Percentiles rank a stretch among this genome's conserved stretches.
These are phyloP conservation scores for Claviceps sorghi DNA, from an alignment of 2,329 filamentous ascomycete species.

Conservation along the genomic window DNA sequence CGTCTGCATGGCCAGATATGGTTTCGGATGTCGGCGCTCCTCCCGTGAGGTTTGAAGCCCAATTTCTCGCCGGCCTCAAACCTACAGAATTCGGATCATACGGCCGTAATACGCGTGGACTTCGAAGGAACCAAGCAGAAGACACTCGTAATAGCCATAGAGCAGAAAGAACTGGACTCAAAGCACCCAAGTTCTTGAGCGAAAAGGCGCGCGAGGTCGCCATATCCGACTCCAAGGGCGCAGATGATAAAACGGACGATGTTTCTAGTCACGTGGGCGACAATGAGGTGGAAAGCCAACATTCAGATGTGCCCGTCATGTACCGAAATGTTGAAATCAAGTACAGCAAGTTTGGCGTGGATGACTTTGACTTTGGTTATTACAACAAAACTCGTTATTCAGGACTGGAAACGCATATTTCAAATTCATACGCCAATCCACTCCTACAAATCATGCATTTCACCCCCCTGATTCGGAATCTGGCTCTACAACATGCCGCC, in stretches of 20 bases:
- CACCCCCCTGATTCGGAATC: conserved; percentile 73
- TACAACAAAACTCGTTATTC: conserved; percentile 91
- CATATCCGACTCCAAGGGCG: conserved; percentile 27
- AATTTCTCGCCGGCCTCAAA: conserved; percentile 54
- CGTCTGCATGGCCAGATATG: conserved; percentile 83
- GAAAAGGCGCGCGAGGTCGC: conserved; percentile 68
- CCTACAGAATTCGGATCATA: conserved; percentile 62
- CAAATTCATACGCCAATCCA: conserved; percentile 91
- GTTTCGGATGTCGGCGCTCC: conserved; percentile 76
- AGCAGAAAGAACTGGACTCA: conserved; percentile 43
- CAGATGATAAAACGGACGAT: conserved; percentile 36
- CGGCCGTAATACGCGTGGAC: conserved; percentile 59
- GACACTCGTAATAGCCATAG: conserved; percentile 54
- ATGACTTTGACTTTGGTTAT: conserved; percentile 96
- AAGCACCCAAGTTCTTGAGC: conserved; percentile 82
- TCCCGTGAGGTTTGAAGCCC: conserved; percentile 57
- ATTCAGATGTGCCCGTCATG: conserved; percentile 71
- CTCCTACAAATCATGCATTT: conserved; percentile 85
- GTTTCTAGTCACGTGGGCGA: conserved; percentile 51
- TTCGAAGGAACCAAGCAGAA: conserved; percentile 69
- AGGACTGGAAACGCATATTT: conserved; percentile 87
- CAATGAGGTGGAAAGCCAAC: conserved; percentile 56
- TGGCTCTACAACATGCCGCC: conserved; percentile 78
- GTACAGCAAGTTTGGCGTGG: conserved; percentile 97
- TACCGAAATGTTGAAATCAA: conserved; percentile 96